Evolutionary conservation across 2,329 filamentous ascomycete species (phyloP), one percentile per base, ranked within the genome.

Genomic region (Penicillium sp.): DNA sequence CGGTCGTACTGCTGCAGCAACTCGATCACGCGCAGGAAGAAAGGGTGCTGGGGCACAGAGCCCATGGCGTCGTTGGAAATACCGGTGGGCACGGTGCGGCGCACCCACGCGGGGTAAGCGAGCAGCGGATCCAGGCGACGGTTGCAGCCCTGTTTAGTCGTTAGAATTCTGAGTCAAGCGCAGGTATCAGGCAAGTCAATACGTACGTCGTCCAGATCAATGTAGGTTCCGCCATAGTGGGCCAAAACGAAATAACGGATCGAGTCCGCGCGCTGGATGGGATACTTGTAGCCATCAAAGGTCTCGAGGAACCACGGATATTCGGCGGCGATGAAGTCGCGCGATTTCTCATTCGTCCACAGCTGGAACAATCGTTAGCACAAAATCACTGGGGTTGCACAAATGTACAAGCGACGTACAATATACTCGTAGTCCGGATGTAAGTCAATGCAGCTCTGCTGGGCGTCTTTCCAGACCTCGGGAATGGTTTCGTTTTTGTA

Each of bases 1-100:
- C 80, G 77, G 61, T 86, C 77, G 67, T 87, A 87, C 44, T 76
- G 74, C 47, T 80, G 76, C n/a, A 90, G 72, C 10, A 77, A 75
- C 52, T 85, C 77, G 57, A 88, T 85, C 31, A 85, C 82, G 40
- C 77, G 75, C 41, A 82, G 73, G 73, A 89, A 89, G 72, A 87
- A 87, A 0, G 85, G 85, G 58, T 90, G 87, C 50, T 81, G 77
- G 0, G 84, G 81, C 0, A 86, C 76, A 13, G 85, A 72, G 40
- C 85, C 85, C 85, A 90, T 89, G 32, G 83, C 84, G 60, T 90
- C 86, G 71, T 90, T 90, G 55, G 83, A 86, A 57, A 90, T 87
- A 52, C 86, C 86, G 1, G 86, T 90, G 2, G 87, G 87, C 2
- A 78, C 72, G 0, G 87, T 90, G 54, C 81, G 80, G 54, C 84